phyloP scores from a whole-genome alignment of 257 asterid genomes.

The Agastache rugosa region DNA sequence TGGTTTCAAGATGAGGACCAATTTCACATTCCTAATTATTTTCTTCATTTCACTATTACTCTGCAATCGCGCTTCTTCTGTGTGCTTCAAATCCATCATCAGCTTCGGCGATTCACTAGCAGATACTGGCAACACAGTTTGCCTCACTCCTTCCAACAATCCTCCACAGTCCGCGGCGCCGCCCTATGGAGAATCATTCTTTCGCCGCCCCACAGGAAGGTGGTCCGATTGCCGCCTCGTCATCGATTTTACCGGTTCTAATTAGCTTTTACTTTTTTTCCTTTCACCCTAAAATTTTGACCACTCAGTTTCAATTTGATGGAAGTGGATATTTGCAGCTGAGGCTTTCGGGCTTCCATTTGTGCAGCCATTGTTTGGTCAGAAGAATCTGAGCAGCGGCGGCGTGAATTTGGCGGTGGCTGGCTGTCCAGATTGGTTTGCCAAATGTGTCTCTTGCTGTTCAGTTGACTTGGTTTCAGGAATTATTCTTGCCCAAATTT shows the following conservation, averaged over 20 bases:
- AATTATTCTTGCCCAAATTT: constrained; percentile 20
- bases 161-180: not conserved
- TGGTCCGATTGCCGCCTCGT: constrained; percentile 46
- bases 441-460: constrained; percentile 40
- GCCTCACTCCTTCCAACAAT: not conserved
- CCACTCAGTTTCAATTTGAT: too few relatives aligned
- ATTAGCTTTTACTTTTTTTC: too few relatives aligned
- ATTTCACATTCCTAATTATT: not conserved
- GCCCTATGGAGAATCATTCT: constrained; percentile 42
- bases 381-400: not conserved
- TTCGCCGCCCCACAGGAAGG: constrained; percentile 40
- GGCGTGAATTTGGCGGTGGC: constrained; percentile 57
- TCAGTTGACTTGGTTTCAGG: constrained; percentile 52
- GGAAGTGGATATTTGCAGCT: too few relatives aligned
- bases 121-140: constrained; percentile 39
- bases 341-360: constrained; percentile 44
- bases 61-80: not conserved
- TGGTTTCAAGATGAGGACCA: not conserved
- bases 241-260: constrained; percentile 41
- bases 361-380: constrained; percentile 38
- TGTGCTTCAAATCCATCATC: constrained; percentile 37
- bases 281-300: not conserved
- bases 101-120: constrained; percentile 46
- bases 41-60: constrained; percentile 19
- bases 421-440: constrained; percentile 29